Evolutionary conservation across 108 stramenopile species (phyloP), one percentile per base, ranked within the genome.

Genomic region (Stephanodiscus minutulus): DNA sequence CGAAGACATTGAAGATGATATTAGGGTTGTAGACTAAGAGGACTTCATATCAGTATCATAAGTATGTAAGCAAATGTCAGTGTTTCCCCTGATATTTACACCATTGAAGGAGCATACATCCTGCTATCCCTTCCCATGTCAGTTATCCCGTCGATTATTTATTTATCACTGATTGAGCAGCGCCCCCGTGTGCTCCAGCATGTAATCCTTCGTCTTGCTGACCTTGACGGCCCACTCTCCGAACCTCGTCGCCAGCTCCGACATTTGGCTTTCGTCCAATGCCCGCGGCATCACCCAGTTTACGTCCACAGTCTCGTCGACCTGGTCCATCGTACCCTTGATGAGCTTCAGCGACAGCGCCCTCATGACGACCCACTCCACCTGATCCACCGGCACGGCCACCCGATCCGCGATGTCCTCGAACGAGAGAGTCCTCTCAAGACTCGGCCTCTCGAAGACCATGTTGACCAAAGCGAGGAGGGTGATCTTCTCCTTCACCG

Each of bases 221-320:
- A 91, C 93, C 76, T 92, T 91, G 27, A 63, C 76, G 27, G 88
- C 90, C 91, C 94, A 95, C 56, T 86, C 87, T 17, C 87, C 94
- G 79, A 98, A 88, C 72, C 94, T 87, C 22, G 69, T 70, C 5
- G 84, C 85, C 73, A 99, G 83, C 41, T 82, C 85, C 20, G 70
- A 43, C 74, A 98, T 76, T 85, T 98, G 97, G 5, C 68, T 77
- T 18, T 62, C 59, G 50, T 86, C 76, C 80, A 99, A 88, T 18
- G 94, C 96, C 20, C 98, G 88, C n/a, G 99, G 98, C 86, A 97
- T 87, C n/a, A 99, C 92, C 97, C 98, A 99, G 27, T 92, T 90
- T 8, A 99, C 94, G 54, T 91, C 80, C 7, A 98, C 89, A 5
- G 85, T 81, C 65, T 82, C 68, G 44, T 88, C 93, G 5, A 96